A percentile compares a stretch with the other conserved stretches of the same genome.
Evolutionary conservation across 2,329 filamentous ascomycete species (phyloP).

Genomic region (Dothiorella sarmentorum): DNA sequence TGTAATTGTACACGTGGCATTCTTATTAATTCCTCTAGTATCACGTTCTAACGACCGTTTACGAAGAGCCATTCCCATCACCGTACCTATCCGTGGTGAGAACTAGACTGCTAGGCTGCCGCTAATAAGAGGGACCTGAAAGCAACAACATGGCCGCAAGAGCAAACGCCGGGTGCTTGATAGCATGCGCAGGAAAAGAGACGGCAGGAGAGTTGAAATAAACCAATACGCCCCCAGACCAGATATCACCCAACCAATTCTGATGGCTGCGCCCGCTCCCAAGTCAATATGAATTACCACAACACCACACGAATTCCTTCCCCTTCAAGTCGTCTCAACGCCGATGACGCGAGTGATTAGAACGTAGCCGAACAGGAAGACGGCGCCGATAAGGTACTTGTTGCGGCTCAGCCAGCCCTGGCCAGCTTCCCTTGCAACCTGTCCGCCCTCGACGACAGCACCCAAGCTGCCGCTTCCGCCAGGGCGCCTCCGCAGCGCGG

Average conservation of each 20-base stretch:
- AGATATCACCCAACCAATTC: not conserved
- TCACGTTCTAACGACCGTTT: not conserved
- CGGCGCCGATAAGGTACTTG: conserved; percentile 70
- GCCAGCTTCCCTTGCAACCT: conserved; percentile 72
- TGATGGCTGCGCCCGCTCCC: not conserved
- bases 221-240: conserved; percentile 3
- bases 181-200: conserved; percentile 3
- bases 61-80: not conserved
- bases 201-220: not conserved
- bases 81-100: no score
- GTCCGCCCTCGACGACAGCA: conserved; percentile 72
- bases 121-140: not conserved
- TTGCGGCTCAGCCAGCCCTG: conserved; percentile 79
- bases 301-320: not conserved
- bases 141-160: not conserved
- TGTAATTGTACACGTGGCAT: not conserved
- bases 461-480: conserved; percentile 53
- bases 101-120: no score
- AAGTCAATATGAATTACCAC: not conserved
- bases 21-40: conserved; percentile 1
- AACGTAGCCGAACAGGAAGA: conserved; percentile 75
- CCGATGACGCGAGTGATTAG: conserved; percentile 72
- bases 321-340: conserved; percentile 31
- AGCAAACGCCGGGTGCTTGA: conserved; percentile 11
- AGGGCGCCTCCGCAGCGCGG: conserved; percentile 61